phyloP scores from a whole-genome alignment of 257 asterid genomes.

The Nicotiana sylvestris region DNA sequence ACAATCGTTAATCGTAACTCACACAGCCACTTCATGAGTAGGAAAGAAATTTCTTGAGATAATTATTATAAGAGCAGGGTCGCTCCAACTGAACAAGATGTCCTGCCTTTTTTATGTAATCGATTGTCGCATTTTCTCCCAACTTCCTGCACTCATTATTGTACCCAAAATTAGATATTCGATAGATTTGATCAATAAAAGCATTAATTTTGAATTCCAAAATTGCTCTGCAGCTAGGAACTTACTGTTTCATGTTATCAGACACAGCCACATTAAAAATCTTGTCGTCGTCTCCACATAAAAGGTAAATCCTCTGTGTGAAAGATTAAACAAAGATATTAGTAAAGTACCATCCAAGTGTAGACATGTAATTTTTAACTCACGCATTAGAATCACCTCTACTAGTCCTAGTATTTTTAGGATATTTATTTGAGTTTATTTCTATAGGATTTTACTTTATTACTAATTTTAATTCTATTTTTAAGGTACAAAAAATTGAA shows the following conservation, averaged over 20 bases:
- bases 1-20: too few relatives aligned
- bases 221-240: neutral
- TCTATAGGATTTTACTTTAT: too few relatives aligned
- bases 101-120: neutral
- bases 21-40: neutral
- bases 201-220: neutral
- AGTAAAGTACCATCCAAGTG: too few relatives aligned
- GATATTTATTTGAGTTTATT: too few relatives aligned
- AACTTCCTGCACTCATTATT: neutral
- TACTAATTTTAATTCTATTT: too few relatives aligned
- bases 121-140: neutral
- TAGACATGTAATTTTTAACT: too few relatives aligned
- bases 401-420: too few relatives aligned
- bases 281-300: neutral
- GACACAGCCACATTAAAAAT: neutral
- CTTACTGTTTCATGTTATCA: conserved; percentile 5
- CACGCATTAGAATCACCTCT: too few relatives aligned
- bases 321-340: neutral
- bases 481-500: too few relatives aligned
- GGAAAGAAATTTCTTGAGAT: conserved; percentile 2
- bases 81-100: conserved; percentile 5
- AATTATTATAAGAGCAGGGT: neutral
- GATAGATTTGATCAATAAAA: neutral
- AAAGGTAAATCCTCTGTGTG: neutral
- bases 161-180: neutral